Evolutionary conservation across 495 filamentous ascomycete species (phyloP).

Genomic region (Podospora comata): DNA sequence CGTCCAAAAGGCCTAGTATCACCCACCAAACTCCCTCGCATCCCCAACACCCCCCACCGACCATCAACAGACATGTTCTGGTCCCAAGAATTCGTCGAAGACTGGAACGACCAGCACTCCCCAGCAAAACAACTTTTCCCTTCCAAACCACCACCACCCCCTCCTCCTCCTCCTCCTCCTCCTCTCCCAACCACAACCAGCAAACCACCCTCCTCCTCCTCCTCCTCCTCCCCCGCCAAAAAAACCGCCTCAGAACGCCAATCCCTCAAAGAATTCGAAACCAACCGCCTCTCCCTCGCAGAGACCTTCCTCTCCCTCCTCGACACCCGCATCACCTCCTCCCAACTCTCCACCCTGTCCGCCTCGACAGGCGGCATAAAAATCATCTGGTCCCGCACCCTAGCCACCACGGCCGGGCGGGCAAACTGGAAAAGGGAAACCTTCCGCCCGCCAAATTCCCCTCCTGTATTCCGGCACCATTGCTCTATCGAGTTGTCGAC

Average conservation of each 20-base stretch:
- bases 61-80: conserved; percentile 78
- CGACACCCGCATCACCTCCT: conserved; percentile 62
- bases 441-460: conserved; percentile 28
- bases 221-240: conserved; percentile 19
- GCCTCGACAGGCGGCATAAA: conserved; percentile 69
- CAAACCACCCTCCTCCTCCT: conserved; percentile 41
- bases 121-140: conserved; percentile 54
- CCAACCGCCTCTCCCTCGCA: conserved; percentile 63
- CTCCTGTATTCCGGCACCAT: conserved; percentile 50
- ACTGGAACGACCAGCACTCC: conserved; percentile 80
- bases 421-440: conserved; percentile 75
- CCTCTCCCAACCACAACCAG: conserved; percentile 47
- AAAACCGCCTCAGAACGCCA: conserved; percentile 26
- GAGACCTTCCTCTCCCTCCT: conserved; percentile 67
- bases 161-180: background rate
- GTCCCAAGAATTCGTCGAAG: conserved; percentile 68
- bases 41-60: conserved; percentile 50
- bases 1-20: conserved; percentile 27
- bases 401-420: conserved; percentile 82
- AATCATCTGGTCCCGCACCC: conserved; percentile 78
- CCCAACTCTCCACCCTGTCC: conserved; percentile 58
- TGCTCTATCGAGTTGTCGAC: conserved; percentile 84
- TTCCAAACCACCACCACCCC: conserved; percentile 50
- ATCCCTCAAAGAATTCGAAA: conserved; percentile 64
- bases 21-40: conserved; percentile 38